Base-by-base conservation (phyloP, 371 early-diverging fungal species). In the Umbelopsis sp. region DNA sequence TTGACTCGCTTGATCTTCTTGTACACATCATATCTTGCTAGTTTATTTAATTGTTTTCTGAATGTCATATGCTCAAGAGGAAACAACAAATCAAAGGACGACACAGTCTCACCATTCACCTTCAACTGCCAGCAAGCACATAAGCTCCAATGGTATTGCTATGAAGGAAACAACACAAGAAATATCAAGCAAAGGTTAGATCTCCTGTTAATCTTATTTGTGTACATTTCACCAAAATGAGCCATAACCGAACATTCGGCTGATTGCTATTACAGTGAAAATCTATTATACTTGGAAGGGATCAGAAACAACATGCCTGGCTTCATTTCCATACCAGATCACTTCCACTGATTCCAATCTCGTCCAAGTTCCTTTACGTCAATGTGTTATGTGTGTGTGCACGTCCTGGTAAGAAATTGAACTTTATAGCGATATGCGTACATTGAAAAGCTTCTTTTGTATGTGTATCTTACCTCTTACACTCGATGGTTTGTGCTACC, bases 201-300 rank as follows among this genome's bases (percentile, higher is more conserved):
- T 11, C 35, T n/a, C 18, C 2, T 25, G 11, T 57, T 24, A 25
- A 6, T 25, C 29, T 12, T 8, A 12, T 24, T 22, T 51, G 10
- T 8, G 12, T 51, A 41, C 41, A 41, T 41, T 41, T 41, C 41
- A 12, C 41, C 41, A 41, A 41, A 41, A 41, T 41, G 41, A 29
- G 24, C 20, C 22, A 51, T 25, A 51, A 22, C 50, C 50, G 18
- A 22, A 4, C 50, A 50, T 18, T 51, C 5, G 52, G 7, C 52
- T 51, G 16, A 35, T 25, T 35, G 29, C 8, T 16, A 14, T 57
- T 63, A 18, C 72, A 78, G 78, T 78, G 9, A 78, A 78, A 69
- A 70, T 78, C 25, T 78, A 74, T 57, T 78, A 78, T 70, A 75
- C 76, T 24, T 72, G 74, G 20, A 78, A 78, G 51, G 78, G 78